These are phyloP conservation scores for Calonectria honghensis DNA, from an alignment of 2,329 filamentous ascomycete genomes.

Conservation along the genomic window DNA sequence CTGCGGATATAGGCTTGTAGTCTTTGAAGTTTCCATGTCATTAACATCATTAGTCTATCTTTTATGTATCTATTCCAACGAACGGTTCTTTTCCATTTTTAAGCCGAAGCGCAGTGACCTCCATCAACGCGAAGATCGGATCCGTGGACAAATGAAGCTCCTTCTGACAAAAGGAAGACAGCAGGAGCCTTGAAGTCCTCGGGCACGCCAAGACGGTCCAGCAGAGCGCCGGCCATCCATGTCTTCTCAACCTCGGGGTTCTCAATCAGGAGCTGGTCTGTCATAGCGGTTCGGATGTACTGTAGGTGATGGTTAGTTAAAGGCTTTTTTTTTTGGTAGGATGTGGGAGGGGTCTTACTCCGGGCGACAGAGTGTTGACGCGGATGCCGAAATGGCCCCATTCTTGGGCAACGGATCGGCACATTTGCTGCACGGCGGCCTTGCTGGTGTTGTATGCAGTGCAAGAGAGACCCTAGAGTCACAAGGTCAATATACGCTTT, in stretches of 20 bases:
- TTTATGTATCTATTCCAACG: neutral
- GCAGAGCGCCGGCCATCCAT: slow-evolving; percentile 72
- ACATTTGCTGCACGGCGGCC: slow-evolving; percentile 76
- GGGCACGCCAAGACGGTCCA: slow-evolving; percentile 71
- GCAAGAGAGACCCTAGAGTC: slow-evolving; percentile 74
- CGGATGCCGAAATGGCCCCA: slow-evolving; percentile 78
- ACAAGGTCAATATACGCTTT: neutral
- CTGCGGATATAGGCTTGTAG: neutral
- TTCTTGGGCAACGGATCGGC: slow-evolving; percentile 75
- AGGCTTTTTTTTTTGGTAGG: neutral
- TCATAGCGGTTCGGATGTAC: slow-evolving; percentile 70
- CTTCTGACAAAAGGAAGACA: slow-evolving; percentile 74
- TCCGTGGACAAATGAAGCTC: slow-evolving; percentile 75
- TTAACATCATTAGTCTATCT: slow-evolving; percentile 36
- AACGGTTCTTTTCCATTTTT: neutral
- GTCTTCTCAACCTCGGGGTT: slow-evolving; percentile 70
- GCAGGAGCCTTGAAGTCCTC: slow-evolving; percentile 76
- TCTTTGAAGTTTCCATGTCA: slow-evolving; percentile 16
- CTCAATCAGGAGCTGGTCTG: slow-evolving; percentile 64
- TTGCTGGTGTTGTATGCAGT: slow-evolving; percentile 79
- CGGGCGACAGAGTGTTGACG: slow-evolving; percentile 80
- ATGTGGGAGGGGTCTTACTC: slow-evolving; percentile 59
- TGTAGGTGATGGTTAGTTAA: slow-evolving; percentile 38
- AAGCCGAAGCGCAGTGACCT: slow-evolving; percentile 68
- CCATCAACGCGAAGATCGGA: slow-evolving; percentile 75